A percentile compares a stretch with the other conserved stretches of the same genome.
Evolutionary conservation across 129 eudicot genomes (phyloP).

Genomic region (Calendula officinalis): DNA sequence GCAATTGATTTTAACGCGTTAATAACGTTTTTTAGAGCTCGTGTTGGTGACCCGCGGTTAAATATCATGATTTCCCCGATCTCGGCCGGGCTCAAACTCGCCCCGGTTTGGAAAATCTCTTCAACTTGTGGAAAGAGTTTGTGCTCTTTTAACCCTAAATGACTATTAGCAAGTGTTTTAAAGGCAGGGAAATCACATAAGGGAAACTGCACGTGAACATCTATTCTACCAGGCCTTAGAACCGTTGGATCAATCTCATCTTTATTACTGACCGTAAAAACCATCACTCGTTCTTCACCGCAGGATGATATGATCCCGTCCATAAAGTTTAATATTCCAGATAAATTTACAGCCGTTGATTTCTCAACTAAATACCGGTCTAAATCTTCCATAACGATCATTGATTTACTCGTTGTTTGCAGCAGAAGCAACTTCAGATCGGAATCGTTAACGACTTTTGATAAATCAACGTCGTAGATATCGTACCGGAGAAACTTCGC

Average conservation of each 20-base stretch:
- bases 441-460: constrained; percentile 50
- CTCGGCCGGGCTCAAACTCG: constrained; percentile 79
- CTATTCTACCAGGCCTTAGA: constrained; percentile 83
- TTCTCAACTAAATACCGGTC: constrained; percentile 52
- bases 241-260: constrained; percentile 59
- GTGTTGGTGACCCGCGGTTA: constrained; percentile 73
- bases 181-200: constrained; percentile 75
- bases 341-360: constrained; percentile 44
- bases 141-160: constrained; percentile 83
- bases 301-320: constrained; percentile 76
- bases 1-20: constrained; percentile 44
- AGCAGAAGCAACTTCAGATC: constrained; percentile 71
- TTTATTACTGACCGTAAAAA: constrained; percentile 66
- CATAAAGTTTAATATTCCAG: constrained; percentile 75
- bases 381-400: constrained; percentile 75
- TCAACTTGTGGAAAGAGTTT: constrained; percentile 88
- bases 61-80: constrained; percentile 86
- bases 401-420: constrained; percentile 74
- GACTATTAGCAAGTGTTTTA: constrained; percentile 67
- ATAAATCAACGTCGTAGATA: constrained; percentile 63
- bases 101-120: constrained; percentile 77
- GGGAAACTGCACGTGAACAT: constrained; percentile 75
- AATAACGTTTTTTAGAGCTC: constrained; percentile 70
- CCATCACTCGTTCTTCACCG: constrained; percentile 91
- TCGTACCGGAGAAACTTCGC: constrained; percentile 74